Evolutionary conservation across 164 flowering plant species (phyloP).

Genomic region (Umbellularia californica): DNA sequence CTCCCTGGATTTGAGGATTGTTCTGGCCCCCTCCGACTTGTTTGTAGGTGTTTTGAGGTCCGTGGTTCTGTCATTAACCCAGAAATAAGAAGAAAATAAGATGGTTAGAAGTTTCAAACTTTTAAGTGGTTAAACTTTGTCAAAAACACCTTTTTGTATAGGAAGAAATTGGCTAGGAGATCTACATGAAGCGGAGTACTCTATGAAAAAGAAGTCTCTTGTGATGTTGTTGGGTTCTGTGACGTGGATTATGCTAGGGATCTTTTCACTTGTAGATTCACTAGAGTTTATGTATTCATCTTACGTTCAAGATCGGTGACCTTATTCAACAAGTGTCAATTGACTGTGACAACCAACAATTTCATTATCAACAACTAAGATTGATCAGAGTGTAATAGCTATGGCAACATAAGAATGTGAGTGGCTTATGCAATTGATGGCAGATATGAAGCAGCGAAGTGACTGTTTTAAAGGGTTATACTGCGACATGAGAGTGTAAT

Average conservation of each 20-base stretch:
- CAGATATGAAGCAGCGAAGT: neutral
- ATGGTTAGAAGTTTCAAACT: too few relatives aligned
- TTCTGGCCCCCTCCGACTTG: too few relatives aligned
- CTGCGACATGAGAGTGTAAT: neutral
- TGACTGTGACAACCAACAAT: slow-evolving; percentile 5
- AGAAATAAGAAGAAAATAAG: too few relatives aligned
- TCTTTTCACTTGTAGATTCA: slow-evolving; percentile 1
- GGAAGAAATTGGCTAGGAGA: too few relatives aligned
- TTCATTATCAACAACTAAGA: slow-evolving; percentile 6
- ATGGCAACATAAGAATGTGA: slow-evolving; percentile 9
- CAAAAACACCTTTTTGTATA: too few relatives aligned
- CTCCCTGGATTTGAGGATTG: too few relatives aligned
- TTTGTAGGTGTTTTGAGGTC: too few relatives aligned
- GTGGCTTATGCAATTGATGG: slow-evolving; percentile 9
- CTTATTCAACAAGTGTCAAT: slow-evolving; percentile 10
- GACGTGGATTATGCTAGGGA: slow-evolving; percentile 15
- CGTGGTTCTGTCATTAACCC: too few relatives aligned
- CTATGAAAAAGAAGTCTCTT: neutral
- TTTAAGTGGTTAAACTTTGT: too few relatives aligned
- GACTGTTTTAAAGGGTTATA: slow-evolving; percentile 2
- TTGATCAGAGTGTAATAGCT: neutral
- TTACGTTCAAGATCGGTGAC: slow-evolving; percentile 4
- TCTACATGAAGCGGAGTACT: too few relatives aligned
- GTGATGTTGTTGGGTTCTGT: slow-evolving; percentile 2
- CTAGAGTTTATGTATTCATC: slow-evolving; percentile 11